These are phyloP conservation scores for Podospora sp. DNA, from an alignment of 495 filamentous ascomycete genomes.

Conservation along the genomic window DNA sequence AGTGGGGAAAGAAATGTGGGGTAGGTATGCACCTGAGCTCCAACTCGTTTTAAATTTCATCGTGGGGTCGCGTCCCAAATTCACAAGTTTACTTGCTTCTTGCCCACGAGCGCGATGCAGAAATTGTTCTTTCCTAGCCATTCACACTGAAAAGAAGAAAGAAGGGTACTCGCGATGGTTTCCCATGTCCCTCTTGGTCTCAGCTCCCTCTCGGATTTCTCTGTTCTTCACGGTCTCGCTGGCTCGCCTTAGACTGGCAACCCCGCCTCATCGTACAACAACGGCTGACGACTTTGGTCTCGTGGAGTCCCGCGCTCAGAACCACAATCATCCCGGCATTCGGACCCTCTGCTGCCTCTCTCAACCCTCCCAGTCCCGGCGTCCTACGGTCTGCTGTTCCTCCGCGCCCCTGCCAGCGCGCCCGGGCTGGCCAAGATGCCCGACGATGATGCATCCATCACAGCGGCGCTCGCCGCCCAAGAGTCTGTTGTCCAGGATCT, in stretches of 20 bases:
- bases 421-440: conserved; percentile 24
- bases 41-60: background rate
- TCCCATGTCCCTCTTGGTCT: conserved; percentile 10
- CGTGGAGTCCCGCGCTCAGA: conserved; percentile 2
- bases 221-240: conserved; percentile 10
- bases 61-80: background rate
- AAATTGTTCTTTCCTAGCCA: conserved; percentile 33
- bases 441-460: conserved; percentile 30
- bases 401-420: background rate
- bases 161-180: conserved; percentile 28
- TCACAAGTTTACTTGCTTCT: conserved; percentile 5
- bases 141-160: conserved; percentile 21
- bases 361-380: background rate
- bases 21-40: background rate
- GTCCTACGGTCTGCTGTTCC: background rate
- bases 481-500: conserved; percentile 35
- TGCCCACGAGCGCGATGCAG: conserved; percentile 20
- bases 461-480: conserved; percentile 30
- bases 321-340: background rate
- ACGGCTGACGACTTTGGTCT: conserved; percentile 8
- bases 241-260: background rate
- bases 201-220: conserved; percentile 10
- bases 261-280: conserved; percentile 18
- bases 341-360: background rate
- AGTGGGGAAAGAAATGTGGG: background rate